Base-by-base conservation (phyloP, 1,284 basidiomycete genomes). In the Ustilago curta region DNA sequence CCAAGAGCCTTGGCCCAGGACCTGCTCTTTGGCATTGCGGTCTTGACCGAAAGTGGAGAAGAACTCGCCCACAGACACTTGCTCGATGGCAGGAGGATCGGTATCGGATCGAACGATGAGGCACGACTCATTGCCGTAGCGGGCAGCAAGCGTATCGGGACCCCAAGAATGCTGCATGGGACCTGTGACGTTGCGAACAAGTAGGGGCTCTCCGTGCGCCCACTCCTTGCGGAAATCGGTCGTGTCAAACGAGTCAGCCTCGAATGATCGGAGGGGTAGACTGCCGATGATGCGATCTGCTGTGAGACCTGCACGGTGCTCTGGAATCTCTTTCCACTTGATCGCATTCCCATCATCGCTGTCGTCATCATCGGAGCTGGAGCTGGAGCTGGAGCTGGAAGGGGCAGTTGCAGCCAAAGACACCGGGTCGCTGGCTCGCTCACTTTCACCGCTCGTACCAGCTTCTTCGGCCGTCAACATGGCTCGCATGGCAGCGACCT, bases 11-110 rank as follows among this genome's bases (percentile, higher is more conserved):
- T 47, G 27, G 27, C 75, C 75, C 2, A 81, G 58, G 2, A 59
- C 31, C 18, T 39, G 75, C 88, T 88, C 55, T 78, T 87, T 61
- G 88, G 86, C 12, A 81, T 88, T 68, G 87, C 69, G 87, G 59
- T 91, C 90, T 63, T 89, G 87, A 37, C 93, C 93, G 83, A 97
- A 96, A 82, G 87, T 86, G 2, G 86, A 85, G 82, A 97, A 97
- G 86, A 97, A 98, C 49, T 91, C 88, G 2, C 88, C 88, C 2
- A 97, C 91, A 29, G 50, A 58, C 12, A 88, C 86, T 73, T 88
- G 88, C 77, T 89, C 91, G 48, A 86, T 83, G 58, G 93, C 90
- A 2, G 88, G 89, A 85, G 93, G 90, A 19, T 60, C 48, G 27
- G 55, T 45, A 47, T 81, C 59, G 56, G 66, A 61, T 59, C 61